Conservation (phyloP, 768 basidiomycete species). For the Sporobolomyces phaffii region DNA sequence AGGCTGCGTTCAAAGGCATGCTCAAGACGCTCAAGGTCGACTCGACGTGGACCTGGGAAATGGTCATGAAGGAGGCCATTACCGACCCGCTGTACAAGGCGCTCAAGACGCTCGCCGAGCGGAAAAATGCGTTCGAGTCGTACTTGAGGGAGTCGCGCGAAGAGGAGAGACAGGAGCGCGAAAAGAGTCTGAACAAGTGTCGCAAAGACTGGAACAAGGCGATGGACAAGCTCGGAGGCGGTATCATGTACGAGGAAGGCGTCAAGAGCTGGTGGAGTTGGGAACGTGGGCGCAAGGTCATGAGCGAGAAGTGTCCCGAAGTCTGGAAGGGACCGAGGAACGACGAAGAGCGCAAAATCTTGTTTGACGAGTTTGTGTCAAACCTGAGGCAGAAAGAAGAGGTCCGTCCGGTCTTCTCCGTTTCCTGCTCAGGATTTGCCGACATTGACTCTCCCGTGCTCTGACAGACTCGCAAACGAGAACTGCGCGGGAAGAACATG, state of each 20-base stretch:
- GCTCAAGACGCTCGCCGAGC: conserved; percentile 84
- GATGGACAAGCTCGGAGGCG: conserved; percentile 86
- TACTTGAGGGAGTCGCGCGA: conserved; percentile 69
- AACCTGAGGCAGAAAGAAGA: conserved; percentile 84
- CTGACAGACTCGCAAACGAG: conserved; percentile 69
- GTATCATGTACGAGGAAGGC: conserved; percentile 71
- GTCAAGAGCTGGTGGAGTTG: conserved; percentile 47
- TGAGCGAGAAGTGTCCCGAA: conserved; percentile 64
- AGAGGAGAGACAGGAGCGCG: conserved; percentile 79
- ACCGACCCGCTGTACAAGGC: conserved; percentile 96
- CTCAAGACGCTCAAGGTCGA: conserved; percentile 84
- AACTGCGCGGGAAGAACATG: conserved; percentile 57
- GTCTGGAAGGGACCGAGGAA: conserved; percentile 69
- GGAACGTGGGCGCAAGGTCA: conserved; percentile 51
- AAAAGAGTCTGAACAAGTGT: conserved; percentile 60
- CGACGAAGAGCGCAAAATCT: conserved; percentile 73
- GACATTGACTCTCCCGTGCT: neutral
- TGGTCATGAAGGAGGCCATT: conserved; percentile 95
- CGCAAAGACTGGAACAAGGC: conserved; percentile 68
- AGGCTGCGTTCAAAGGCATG: conserved; percentile 87
- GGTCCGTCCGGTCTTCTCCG: conserved; percentile 52
- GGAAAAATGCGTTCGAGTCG: conserved; percentile 92
- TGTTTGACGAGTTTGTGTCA: conserved; percentile 85
- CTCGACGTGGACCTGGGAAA: conserved; percentile 93
- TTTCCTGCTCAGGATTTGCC: neutral